A percentile compares a stretch with the other conserved stretches of the same genome.
phyloP scores from a whole-genome alignment of 148 eudicot species.

The Pouteria glomerata region DNA sequence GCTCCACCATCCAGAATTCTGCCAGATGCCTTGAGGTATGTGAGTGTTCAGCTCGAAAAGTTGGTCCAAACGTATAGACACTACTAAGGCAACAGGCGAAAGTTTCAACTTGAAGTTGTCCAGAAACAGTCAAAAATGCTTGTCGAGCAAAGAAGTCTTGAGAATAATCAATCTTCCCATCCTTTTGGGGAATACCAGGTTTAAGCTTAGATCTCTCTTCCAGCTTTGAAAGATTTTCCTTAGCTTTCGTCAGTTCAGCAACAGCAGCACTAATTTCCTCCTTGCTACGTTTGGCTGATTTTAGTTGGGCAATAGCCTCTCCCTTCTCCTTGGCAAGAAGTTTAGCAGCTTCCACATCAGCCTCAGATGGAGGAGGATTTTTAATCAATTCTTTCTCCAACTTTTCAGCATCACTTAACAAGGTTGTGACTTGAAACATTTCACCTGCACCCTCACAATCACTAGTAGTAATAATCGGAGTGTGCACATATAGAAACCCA shows the following conservation, averaged over 20 bases:
- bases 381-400: slow-evolving; percentile 73
- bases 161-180: slow-evolving; percentile 80
- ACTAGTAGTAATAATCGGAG: slow-evolving; percentile 94
- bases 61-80: slow-evolving; percentile 96
- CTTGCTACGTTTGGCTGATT: slow-evolving; percentile 66
- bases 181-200: slow-evolving; percentile 85
- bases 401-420: slow-evolving; percentile 69
- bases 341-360: slow-evolving; percentile 64
- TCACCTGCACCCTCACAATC: slow-evolving; percentile 99
- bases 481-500: slow-evolving; percentile 71
- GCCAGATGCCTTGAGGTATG: slow-evolving; percentile 97
- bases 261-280: slow-evolving; percentile 66
- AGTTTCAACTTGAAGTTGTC: slow-evolving; percentile 93
- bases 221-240: slow-evolving; percentile 55
- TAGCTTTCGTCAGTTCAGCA: slow-evolving; percentile 53
- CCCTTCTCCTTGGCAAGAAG: slow-evolving; percentile 60
- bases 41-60: slow-evolving; percentile 92
- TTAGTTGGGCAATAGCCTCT: slow-evolving; percentile 52
- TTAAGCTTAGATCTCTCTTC: slow-evolving; percentile 62
- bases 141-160: slow-evolving; percentile 94
- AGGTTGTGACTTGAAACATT: slow-evolving; percentile 94
- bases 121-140: slow-evolving; percentile 96
- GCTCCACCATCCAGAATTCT: slow-evolving; percentile 99
- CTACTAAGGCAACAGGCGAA: slow-evolving; percentile 84
- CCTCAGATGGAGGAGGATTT: slow-evolving; percentile 69